Evolutionary conservation across 2,329 filamentous ascomycete genomes (phyloP).

Genomic region (Monilinia vaccinii-corymbosi): DNA sequence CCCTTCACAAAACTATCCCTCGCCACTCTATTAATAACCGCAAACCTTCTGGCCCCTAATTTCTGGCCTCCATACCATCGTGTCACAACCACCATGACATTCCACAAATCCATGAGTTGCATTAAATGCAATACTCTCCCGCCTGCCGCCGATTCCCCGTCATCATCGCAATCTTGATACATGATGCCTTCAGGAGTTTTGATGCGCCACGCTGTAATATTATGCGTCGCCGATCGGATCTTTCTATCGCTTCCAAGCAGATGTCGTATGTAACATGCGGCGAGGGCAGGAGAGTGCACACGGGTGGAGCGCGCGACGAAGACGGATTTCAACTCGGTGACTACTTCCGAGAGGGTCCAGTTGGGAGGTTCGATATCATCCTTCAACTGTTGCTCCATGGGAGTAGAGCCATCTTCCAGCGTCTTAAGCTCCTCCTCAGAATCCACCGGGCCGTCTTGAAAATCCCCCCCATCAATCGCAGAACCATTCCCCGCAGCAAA

Average conservation of each 20-base stretch:
- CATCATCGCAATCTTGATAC: constrained; percentile 90
- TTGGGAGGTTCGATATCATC: constrained; percentile 29
- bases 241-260: constrained; percentile 76
- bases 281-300: constrained; percentile 62
- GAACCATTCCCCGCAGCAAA: not conserved
- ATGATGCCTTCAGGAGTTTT: constrained; percentile 42
- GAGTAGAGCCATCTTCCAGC: not conserved
- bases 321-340: constrained; percentile 76
- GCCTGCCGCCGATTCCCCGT: constrained; percentile 89
- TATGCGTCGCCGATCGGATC: constrained; percentile 81
- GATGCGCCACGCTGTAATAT: constrained; percentile 92
- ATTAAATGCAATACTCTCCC: constrained; percentile 78
- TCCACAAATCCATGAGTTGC: constrained; percentile 91
- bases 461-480: not conserved
- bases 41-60: constrained; percentile 80
- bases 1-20: constrained; percentile 76
- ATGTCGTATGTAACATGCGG: constrained; percentile 61
- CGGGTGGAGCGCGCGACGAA: constrained; percentile 72
- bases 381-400: constrained; percentile 11
- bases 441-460: not conserved
- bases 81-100: constrained; percentile 85
- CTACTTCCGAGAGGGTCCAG: constrained; percentile 67
- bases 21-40: constrained; percentile 79
- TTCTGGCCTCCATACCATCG: constrained; percentile 93
- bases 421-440: not conserved